Percentiles rank a stretch among this genome's conserved stretches.
Evolutionary conservation across 73 alveolate species (phyloP).

Genomic region (Symbiodinium pilosum): DNA sequence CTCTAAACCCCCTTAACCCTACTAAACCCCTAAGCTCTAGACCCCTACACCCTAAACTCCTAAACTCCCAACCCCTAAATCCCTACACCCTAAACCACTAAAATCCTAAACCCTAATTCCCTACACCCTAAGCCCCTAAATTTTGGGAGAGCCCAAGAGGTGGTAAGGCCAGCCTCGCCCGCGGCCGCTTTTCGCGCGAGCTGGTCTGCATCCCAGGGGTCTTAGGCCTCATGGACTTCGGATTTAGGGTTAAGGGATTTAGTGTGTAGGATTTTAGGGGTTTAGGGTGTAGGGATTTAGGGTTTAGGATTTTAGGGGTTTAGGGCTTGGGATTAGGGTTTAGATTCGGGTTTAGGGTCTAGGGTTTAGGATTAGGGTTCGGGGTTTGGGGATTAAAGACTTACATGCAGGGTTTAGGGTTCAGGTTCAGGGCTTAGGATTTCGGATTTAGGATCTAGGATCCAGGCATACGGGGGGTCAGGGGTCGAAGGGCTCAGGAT

Average conservation of each 20-base stretch:
- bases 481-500: not conserved
- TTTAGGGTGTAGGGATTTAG: too few relatives aligned
- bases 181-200: conserved; percentile 72
- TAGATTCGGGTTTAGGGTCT: too few relatives aligned
- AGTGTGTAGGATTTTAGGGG: too few relatives aligned
- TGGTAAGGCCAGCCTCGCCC: not conserved
- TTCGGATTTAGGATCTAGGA: not conserved
- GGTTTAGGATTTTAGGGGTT: not conserved
- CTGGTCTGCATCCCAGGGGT: not conserved
- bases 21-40: too few relatives aligned
- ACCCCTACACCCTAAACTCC: not conserved
- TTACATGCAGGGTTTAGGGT: not conserved
- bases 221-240: not conserved
- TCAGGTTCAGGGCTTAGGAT: too few relatives aligned
- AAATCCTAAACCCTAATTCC: not conserved
- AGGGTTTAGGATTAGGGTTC: too few relatives aligned
- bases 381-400: not conserved
- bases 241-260: too few relatives aligned
- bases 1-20: too few relatives aligned
- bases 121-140: not conserved
- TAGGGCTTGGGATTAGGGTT: too few relatives aligned
- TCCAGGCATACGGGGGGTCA: not conserved
- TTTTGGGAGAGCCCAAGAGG: not conserved
- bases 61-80: not conserved
- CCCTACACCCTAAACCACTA: not conserved